A percentile compares a stretch with the other conserved stretches of the same genome.
Evolutionary conservation across 192 early-diverging fungal species (phyloP).

Genomic region (Rhizophlyctis rosea): DNA sequence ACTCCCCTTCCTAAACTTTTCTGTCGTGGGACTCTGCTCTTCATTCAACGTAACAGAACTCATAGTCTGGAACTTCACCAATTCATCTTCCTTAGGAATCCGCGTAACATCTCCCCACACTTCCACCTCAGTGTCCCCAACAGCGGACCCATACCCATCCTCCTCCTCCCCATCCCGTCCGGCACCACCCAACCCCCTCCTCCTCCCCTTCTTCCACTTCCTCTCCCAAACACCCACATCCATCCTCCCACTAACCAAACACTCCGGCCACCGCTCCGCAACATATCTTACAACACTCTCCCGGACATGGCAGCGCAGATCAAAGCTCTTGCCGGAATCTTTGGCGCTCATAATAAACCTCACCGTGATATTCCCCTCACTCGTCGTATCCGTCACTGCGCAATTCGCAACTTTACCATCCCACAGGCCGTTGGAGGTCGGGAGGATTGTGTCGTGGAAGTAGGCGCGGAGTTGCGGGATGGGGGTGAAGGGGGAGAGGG

Average conservation of each 20-base stretch:
- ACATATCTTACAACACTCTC: conserved; percentile 17
- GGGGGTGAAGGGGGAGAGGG: conserved; percentile 18
- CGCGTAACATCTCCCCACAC: no score
- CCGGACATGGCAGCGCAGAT: conserved; percentile 26
- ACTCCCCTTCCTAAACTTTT: no score
- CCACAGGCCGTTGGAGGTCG: conserved; percentile 28
- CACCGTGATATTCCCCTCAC: conserved; percentile 14
- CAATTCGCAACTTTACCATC: conserved; percentile 29
- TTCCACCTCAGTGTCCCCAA: no score
- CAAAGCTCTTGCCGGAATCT: conserved; percentile 14
- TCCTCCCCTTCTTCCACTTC: no score
- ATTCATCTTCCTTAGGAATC: no score
- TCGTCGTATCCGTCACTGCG: conserved; percentile 22
- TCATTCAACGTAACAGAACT: no score
- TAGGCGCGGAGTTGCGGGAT: conserved; percentile 14
- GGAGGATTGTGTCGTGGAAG: conserved; percentile 19
- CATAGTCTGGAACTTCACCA: no score
- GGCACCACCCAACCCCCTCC: no score
- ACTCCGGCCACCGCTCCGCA: conserved; percentile 10
- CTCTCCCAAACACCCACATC: no score
- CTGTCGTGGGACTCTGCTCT: no score
- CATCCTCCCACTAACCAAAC: conserved; percentile 11
- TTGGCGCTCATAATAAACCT: conserved; percentile 16
- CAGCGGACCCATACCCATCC: no score
- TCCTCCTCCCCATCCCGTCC: no score